A percentile compares a stretch with the other conserved stretches of the same genome.
phyloP scores from a whole-genome alignment of 2,329 filamentous ascomycete genomes.

The Sporothrix sp. region DNA sequence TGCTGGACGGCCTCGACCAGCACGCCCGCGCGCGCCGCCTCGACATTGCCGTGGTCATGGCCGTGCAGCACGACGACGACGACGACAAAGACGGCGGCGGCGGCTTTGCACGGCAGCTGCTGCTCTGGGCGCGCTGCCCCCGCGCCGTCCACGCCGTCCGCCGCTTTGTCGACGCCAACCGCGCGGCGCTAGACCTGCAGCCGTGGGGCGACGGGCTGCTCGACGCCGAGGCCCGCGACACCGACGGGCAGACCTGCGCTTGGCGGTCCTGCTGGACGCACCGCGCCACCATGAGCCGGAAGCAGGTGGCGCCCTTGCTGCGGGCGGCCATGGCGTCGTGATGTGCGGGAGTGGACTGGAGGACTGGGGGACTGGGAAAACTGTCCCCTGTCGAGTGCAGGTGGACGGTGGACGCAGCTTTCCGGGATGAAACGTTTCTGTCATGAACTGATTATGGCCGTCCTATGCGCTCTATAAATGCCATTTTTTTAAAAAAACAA shows the following conservation, averaged over 20 bases:
- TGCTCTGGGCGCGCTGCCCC: constrained; percentile 53
- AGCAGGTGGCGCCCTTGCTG: constrained; percentile 59
- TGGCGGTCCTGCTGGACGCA: constrained; percentile 60
- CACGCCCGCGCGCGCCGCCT: constrained; percentile 50
- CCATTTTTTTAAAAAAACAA: too few relatives aligned
- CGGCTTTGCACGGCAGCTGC: constrained; percentile 53
- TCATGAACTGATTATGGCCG: too few relatives aligned
- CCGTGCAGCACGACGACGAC: constrained; percentile 45
- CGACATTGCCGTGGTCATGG: constrained; percentile 61
- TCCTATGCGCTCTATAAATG: too few relatives aligned
- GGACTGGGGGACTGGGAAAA: too few relatives aligned
- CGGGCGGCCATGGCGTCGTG: constrained; percentile 44
- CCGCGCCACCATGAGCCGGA: constrained; percentile 50
- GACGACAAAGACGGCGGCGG: too few relatives aligned
- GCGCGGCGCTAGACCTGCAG: constrained; percentile 45
- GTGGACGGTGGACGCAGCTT: too few relatives aligned
- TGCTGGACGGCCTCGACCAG: constrained; percentile 38
- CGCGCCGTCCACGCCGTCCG: constrained; percentile 40
- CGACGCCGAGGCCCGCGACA: constrained; percentile 26
- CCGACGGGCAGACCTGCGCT: too few relatives aligned
- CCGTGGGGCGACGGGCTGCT: constrained; percentile 41
- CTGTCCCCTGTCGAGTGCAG: too few relatives aligned
- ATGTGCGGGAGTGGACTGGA: too few relatives aligned
- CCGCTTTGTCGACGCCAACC: constrained; percentile 40
- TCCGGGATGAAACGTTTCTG: too few relatives aligned